phyloP scores from a whole-genome alignment of 805 yeast genomes.

The Teunomyces funiuensis region DNA sequence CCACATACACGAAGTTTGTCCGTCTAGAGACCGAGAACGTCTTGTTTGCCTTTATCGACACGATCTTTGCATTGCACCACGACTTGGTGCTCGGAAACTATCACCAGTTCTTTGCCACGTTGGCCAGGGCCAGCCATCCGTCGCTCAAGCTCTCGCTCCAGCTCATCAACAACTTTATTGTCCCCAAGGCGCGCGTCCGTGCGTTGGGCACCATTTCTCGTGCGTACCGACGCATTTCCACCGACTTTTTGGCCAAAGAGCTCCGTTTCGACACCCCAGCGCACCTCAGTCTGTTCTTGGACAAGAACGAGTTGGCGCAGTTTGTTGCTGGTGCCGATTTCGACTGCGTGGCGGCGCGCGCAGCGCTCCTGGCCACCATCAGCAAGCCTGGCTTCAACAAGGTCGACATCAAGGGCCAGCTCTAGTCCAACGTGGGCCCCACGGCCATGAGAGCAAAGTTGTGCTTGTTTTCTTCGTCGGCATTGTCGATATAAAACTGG shows the following conservation, averaged over 20 bases:
- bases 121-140: conserved; percentile 3
- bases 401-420: conserved; percentile 91
- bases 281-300: conserved; percentile 44
- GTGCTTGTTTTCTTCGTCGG: conserved; percentile 57
- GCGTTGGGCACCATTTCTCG: conserved; percentile 56
- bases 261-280: conserved; percentile 38
- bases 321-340: conserved; percentile 24
- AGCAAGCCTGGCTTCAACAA: conserved; percentile 44
- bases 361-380: conserved; percentile 35
- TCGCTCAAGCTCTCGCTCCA: conserved; percentile 20
- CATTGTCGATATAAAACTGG: conserved; percentile 62
- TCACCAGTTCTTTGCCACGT: conserved; percentile 47
- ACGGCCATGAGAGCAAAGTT: conserved; percentile 79
- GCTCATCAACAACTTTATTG: conserved; percentile 42
- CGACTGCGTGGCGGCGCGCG: conserved; percentile 35
- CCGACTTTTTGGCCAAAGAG: conserved; percentile 36
- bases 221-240: conserved; percentile 50
- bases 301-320: conserved; percentile 34
- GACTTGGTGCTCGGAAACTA: conserved; percentile 46
- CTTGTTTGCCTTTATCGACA: conserved; percentile 16
- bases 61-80: conserved; percentile 19
- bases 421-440: conserved; percentile 58
- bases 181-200: conserved; percentile 56
- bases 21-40: conserved; percentile 12
- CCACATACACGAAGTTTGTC: conserved; percentile 4